These are phyloP conservation scores for Camellia oleifera DNA, from an alignment of 179 eudicot genomes.

Conservation along the genomic window DNA sequence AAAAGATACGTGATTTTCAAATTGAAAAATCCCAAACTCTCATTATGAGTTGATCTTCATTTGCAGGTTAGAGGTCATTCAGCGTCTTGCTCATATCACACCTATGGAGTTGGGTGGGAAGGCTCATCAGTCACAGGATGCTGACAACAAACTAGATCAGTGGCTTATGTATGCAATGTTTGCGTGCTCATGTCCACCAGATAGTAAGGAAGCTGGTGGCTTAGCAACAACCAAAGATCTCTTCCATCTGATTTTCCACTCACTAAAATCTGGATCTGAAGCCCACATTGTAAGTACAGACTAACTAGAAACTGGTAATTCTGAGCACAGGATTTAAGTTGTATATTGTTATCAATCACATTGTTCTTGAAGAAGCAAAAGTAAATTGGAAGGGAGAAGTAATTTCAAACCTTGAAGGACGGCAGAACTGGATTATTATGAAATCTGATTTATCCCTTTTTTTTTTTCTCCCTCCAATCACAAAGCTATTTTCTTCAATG, in stretches of 20 bases:
- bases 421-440: not conserved
- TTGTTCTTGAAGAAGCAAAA: not conserved
- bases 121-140: slow-evolving; percentile 85
- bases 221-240: slow-evolving; percentile 76
- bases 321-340: not conserved
- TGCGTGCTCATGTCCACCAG: slow-evolving; percentile 96
- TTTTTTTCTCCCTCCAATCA: not conserved
- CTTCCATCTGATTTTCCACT: slow-evolving; percentile 85
- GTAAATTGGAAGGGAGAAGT: not conserved
- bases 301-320: slow-evolving; percentile 11
- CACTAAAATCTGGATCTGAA: slow-evolving; percentile 94
- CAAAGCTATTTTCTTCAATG: not conserved
- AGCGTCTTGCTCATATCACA: slow-evolving; percentile 89
- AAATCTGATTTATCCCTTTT: not conserved
- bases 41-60: slow-evolving; percentile 10
- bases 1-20: not conserved
- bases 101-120: slow-evolving; percentile 94
- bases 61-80: slow-evolving; percentile 81
- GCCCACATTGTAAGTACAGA: slow-evolving; percentile 73
- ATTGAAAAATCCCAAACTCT: not conserved
- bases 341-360: not conserved
- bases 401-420: not conserved
- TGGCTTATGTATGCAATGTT: slow-evolving; percentile 99
- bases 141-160: slow-evolving; percentile 91
- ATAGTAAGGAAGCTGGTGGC: slow-evolving; percentile 68